Evolutionary conservation across 768 basidiomycete species (phyloP).

Genomic region (Tylopilus balloui): DNA sequence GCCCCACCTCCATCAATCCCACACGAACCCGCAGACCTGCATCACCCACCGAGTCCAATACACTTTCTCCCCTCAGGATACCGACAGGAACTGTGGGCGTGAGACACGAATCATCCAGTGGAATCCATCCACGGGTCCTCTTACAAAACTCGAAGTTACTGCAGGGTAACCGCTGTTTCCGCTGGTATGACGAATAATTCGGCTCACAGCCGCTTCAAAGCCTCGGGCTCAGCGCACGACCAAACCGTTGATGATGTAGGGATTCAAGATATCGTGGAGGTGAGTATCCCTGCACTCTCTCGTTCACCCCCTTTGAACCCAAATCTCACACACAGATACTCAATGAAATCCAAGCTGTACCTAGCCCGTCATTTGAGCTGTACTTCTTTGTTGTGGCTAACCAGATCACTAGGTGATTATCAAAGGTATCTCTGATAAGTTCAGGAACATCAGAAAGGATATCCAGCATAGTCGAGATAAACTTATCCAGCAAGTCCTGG

Average conservation of each 20-base stretch:
- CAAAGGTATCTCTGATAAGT: slow-evolving; percentile 42
- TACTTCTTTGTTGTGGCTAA: slow-evolving; percentile 14
- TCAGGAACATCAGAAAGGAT: slow-evolving; percentile 44
- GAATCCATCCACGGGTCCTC: background rate
- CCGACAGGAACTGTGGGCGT: background rate
- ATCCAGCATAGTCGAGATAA: slow-evolving; percentile 41
- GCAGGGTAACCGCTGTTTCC: slow-evolving; percentile 2
- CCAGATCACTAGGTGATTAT: slow-evolving; percentile 41
- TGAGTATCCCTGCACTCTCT: slow-evolving; percentile 20
- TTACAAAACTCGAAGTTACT: slow-evolving; percentile 3
- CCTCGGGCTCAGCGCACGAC: background rate
- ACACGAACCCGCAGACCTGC: background rate
- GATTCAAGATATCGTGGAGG: slow-evolving; percentile 41
- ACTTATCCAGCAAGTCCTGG: slow-evolving; percentile 44
- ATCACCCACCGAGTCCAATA: slow-evolving; percentile 5
- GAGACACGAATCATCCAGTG: slow-evolving; percentile 2
- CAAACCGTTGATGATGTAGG: slow-evolving; percentile 8
- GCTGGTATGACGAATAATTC: background rate
- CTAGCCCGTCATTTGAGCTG: background rate
- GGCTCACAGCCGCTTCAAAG: background rate
- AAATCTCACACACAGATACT: slow-evolving; percentile 40
- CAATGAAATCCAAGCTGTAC: slow-evolving; percentile 46
- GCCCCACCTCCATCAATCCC: background rate
- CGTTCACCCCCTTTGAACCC: background rate
- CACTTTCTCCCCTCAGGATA: slow-evolving; percentile 19